Evolutionary conservation across 2,329 filamentous ascomycete species (phyloP).

Genomic region (Arthrobotrys entomopaga): DNA sequence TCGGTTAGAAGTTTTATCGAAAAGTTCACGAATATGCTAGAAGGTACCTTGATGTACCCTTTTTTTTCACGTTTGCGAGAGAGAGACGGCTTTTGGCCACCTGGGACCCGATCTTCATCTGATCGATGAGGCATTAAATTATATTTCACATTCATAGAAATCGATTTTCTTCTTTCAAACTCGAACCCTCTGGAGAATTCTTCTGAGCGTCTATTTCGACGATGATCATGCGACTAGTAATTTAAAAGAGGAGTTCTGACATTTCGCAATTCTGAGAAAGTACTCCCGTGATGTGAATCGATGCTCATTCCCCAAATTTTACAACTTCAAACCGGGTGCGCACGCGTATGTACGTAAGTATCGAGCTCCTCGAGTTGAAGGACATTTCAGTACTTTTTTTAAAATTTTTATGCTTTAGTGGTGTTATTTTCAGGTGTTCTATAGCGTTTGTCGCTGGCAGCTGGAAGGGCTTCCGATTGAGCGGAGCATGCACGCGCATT

Average conservation of each 20-base stretch:
- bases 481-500: not conserved
- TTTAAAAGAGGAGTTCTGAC: constrained; percentile 32
- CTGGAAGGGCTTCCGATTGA: constrained; percentile 46
- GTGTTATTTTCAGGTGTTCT: constrained; percentile 30
- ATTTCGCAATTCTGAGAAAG: not conserved
- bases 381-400: too few relatives aligned
- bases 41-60: constrained; percentile 49
- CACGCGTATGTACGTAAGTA: not conserved
- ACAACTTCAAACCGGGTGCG: constrained; percentile 1
- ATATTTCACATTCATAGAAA: constrained; percentile 20
- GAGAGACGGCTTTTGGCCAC: constrained; percentile 19
- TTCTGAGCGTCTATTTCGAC: constrained; percentile 2
- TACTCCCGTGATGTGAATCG: not conserved
- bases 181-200: not conserved
- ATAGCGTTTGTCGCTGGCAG: constrained; percentile 9
- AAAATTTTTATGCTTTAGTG: constrained; percentile 14
- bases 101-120: constrained; percentile 31
- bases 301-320: constrained; percentile 24
- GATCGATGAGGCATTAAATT: constrained; percentile 51
- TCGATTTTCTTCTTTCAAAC: too few relatives aligned
- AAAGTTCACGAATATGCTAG: not conserved
- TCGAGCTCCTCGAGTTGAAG: constrained; percentile 30
- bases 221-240: constrained; percentile 36
- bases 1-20: not conserved
- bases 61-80: not conserved